Evolutionary conservation across 1,284 basidiomycete genomes (phyloP).

Genomic region (Tremellales sp.): DNA sequence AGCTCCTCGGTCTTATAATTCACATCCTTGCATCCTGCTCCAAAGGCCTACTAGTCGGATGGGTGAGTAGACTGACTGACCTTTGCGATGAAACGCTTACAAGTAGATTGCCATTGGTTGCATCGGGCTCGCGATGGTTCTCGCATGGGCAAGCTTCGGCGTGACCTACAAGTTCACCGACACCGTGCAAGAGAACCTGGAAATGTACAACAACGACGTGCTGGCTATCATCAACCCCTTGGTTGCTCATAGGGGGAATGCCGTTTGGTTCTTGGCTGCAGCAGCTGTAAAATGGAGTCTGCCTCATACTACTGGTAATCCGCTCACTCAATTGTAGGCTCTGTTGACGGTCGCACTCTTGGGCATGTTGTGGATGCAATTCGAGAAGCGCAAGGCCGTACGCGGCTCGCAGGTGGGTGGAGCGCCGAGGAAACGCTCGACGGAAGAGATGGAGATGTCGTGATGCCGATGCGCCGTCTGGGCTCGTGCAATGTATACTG

Average conservation of each 20-base stretch:
- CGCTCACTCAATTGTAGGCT: too few species aligned
- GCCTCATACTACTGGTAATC: too few species aligned
- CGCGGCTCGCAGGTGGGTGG: too few species aligned
- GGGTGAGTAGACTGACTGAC: background rate
- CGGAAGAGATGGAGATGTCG: too few species aligned
- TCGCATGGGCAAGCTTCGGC: background rate
- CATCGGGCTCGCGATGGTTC: background rate
- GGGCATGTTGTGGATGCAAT: too few species aligned
- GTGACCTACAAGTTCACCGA: background rate
- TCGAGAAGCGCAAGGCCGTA: too few species aligned
- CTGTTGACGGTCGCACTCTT: too few species aligned
- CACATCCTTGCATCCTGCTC: background rate
- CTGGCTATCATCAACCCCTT: background rate
- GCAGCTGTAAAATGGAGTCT: too few species aligned
- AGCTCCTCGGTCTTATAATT: background rate
- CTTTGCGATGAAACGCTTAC: background rate
- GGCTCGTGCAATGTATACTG: too few species aligned
- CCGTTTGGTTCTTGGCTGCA: background rate
- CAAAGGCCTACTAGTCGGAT: background rate
- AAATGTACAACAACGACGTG: background rate
- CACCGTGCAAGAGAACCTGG: background rate
- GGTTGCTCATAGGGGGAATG: background rate
- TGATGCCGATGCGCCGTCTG: too few species aligned
- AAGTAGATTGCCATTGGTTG: background rate
- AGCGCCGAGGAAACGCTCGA: too few species aligned